phyloP scores from a whole-genome alignment of 106 monocot genomes.

The Amphibolis antarctica region DNA sequence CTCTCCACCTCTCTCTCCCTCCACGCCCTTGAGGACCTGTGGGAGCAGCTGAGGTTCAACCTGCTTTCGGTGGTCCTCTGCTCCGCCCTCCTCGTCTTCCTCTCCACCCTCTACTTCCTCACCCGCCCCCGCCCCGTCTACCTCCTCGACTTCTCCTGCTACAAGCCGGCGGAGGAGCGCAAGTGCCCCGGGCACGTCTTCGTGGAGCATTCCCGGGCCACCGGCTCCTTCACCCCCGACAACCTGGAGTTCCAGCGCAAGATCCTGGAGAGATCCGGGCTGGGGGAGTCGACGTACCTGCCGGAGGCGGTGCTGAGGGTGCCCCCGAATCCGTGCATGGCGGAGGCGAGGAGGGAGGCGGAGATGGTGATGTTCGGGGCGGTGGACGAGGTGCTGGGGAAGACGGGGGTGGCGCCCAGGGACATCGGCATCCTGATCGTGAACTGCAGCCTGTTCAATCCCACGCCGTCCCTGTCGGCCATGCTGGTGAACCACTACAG shows the following conservation, averaged over 20 bases:
- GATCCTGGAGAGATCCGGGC: slow-evolving; percentile 22
- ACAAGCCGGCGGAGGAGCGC: slow-evolving; percentile 13
- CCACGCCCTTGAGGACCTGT: slow-evolving; percentile 6
- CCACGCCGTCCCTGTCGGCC: slow-evolving; percentile 21
- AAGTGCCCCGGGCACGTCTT: slow-evolving; percentile 15
- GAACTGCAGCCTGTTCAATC: slow-evolving; percentile 25
- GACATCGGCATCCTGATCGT: slow-evolving; percentile 20
- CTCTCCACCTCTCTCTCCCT: slow-evolving; percentile 15
- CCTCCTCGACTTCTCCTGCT: slow-evolving; percentile 19
- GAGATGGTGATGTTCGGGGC: slow-evolving; percentile 25
- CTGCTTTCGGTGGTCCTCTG: slow-evolving; percentile 13
- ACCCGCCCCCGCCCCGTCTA: slow-evolving; percentile 26
- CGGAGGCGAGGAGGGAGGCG: slow-evolving; percentile 20
- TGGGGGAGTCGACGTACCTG: slow-evolving; percentile 14
- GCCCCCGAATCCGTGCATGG: slow-evolving; percentile 21
- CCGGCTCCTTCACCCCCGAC: slow-evolving; percentile 9
- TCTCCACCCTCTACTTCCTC: slow-evolving; percentile 15
- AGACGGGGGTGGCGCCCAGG: slow-evolving; percentile 11
- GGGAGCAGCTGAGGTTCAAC: slow-evolving; percentile 18
- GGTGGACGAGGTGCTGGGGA: slow-evolving; percentile 14
- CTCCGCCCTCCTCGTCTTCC: slow-evolving; percentile 18
- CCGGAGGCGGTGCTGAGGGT: slow-evolving; percentile 17
- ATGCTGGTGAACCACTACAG: slow-evolving; percentile 22
- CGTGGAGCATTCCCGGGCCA: slow-evolving; percentile 12
- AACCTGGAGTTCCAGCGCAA: slow-evolving; percentile 23